These are phyloP conservation scores for Diplodia mutila DNA, from an alignment of 2,329 filamentous ascomycete species.

Conservation along the genomic window DNA sequence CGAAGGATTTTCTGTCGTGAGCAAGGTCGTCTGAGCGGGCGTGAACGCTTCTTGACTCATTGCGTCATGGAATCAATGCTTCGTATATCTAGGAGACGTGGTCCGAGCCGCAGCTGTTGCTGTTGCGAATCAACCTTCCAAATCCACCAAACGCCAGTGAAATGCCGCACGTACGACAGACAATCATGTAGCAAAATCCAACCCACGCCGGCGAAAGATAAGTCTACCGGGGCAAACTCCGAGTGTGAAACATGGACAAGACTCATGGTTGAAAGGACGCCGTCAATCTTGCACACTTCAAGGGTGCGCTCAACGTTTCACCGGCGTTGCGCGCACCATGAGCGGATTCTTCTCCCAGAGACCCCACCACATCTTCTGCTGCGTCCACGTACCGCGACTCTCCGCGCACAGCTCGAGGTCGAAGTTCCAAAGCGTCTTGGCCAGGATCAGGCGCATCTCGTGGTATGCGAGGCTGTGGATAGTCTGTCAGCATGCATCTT, in stretches of 20 bases:
- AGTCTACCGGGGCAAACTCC: neutral
- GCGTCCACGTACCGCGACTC: neutral
- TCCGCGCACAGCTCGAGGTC: constrained; percentile 36
- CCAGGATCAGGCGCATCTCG: constrained; percentile 47
- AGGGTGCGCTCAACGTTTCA: neutral
- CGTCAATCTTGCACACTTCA: neutral
- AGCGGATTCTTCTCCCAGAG: neutral
- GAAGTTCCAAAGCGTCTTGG: constrained; percentile 43
- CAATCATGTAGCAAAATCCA: neutral
- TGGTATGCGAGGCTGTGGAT: constrained; percentile 40
- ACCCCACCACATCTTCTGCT: neutral
- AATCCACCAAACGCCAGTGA: neutral
- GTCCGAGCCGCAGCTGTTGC: neutral
- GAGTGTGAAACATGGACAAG: neutral
- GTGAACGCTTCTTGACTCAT: neutral
- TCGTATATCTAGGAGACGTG: neutral
- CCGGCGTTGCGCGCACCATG: neutral
- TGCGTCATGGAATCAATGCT: neutral
- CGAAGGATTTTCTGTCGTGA: neutral
- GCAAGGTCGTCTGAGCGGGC: neutral
- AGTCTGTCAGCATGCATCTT: neutral
- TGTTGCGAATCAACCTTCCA: neutral
- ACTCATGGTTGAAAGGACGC: neutral
- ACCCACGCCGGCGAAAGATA: neutral
- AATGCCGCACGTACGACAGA: too few species aligned